phyloP scores from a whole-genome alignment of 371 early-diverging fungal genomes.

The Smittium mucronatum region DNA sequence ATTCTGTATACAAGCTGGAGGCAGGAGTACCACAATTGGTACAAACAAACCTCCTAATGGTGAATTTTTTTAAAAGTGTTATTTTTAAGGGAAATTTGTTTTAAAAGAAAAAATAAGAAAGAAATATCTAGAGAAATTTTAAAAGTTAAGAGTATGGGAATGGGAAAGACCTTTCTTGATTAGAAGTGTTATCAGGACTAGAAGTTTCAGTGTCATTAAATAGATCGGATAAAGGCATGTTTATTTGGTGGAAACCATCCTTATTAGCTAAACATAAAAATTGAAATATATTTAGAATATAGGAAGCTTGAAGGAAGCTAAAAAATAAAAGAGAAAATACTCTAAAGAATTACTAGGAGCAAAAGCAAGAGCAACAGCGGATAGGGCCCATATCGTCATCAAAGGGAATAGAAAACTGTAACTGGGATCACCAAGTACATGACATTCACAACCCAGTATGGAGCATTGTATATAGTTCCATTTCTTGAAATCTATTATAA shows the following conservation, averaged over 20 bases:
- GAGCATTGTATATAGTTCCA: slow-evolving; percentile 12
- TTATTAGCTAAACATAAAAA: slow-evolving; percentile 14
- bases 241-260: slow-evolving; percentile 26
- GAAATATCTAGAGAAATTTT: slow-evolving; percentile 7
- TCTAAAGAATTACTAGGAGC: slow-evolving; percentile 23
- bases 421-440: slow-evolving; percentile 25
- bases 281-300: not conserved
- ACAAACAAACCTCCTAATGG: slow-evolving; percentile 35
- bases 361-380: slow-evolving; percentile 25
- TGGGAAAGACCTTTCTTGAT: not conserved
- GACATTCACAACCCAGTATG: slow-evolving; percentile 32
- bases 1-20: slow-evolving; percentile 68
- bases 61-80: not conserved
- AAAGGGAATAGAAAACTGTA: slow-evolving; percentile 22
- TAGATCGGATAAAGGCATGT: slow-evolving; percentile 15
- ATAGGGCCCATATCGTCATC: slow-evolving; percentile 17
- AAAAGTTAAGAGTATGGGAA: slow-evolving; percentile 11
- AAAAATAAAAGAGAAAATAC: not conserved
- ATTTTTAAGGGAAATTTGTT: too few relatives aligned
- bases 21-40: slow-evolving; percentile 74
- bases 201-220: not conserved
- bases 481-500: not conserved
- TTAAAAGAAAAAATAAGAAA: not conserved
- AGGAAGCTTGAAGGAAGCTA: not conserved
- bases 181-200: slow-evolving; percentile 1